These are phyloP conservation scores for Moricandia arvensis DNA, from an alignment of 345 rosid species.

Conservation along the genomic window DNA sequence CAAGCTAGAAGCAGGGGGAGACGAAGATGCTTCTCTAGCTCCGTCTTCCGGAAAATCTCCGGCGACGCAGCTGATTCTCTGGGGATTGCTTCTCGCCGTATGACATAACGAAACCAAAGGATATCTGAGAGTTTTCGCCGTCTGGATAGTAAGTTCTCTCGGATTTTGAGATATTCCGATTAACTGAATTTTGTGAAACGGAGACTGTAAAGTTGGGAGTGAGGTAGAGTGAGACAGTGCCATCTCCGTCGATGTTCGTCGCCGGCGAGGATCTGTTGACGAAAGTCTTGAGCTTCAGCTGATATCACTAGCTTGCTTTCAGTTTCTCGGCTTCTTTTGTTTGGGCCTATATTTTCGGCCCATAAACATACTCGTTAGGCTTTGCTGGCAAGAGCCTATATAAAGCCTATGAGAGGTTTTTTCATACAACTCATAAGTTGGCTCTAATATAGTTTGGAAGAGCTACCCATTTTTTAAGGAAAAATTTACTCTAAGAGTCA, in stretches of 20 bases:
- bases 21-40: conserved; percentile 12
- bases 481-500: too few species aligned
- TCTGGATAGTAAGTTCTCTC: background rate
- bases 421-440: too few species aligned
- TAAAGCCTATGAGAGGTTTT: too few species aligned
- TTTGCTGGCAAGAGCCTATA: too few species aligned
- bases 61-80: conserved; percentile 25
- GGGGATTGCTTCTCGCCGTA: conserved; percentile 12
- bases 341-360: conserved; percentile 11
- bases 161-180: background rate
- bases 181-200: background rate
- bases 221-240: conserved; percentile 26
- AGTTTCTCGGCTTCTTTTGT: background rate
- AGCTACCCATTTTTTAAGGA: too few species aligned
- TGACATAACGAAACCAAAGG: conserved; percentile 7
- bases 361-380: background rate
- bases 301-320: background rate
- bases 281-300: background rate
- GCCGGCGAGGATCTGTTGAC: background rate
- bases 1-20: conserved; percentile 16
- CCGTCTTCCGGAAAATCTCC: conserved; percentile 18
- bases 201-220: background rate
- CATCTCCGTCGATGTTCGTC: conserved; percentile 33
- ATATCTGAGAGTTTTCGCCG: conserved; percentile 2
- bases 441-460: too few species aligned